Percentiles rank a stretch among this genome's conserved stretches.
Conservation (phyloP, 2,329 filamentous ascomycete genomes). For the Phyllosticta ampelicida region DNA sequence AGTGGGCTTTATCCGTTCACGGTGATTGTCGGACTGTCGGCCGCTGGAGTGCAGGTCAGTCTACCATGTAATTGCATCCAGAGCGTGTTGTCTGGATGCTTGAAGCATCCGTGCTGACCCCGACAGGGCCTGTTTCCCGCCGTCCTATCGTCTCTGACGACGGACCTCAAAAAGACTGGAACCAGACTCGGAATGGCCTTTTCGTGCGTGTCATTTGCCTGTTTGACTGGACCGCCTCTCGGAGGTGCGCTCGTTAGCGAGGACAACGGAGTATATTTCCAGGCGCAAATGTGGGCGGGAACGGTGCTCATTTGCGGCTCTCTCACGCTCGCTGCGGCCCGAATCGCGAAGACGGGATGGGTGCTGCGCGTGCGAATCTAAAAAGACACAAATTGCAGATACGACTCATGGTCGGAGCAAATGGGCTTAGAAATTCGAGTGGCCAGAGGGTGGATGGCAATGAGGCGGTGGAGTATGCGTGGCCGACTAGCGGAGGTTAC, state of each 20-base stretch:
- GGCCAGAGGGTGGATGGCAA: neutral
- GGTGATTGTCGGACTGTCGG: conserved; percentile 20
- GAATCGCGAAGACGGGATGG: conserved; percentile 22
- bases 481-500: neutral
- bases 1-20: conserved; percentile 22
- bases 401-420: neutral
- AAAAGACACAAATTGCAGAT: neutral
- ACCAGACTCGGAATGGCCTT: conserved; percentile 28
- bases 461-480: neutral
- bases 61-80: neutral
- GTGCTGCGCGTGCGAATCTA: conserved; percentile 21
- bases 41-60: conserved; percentile 19
- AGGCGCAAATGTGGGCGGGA: conserved; percentile 21
- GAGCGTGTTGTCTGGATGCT: neutral
- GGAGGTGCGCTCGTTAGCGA: conserved; percentile 24
- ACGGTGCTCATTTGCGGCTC: conserved; percentile 21
- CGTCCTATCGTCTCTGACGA: conserved; percentile 16
- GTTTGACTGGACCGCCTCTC: conserved; percentile 25
- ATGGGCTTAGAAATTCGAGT: neutral
- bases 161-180: conserved; percentile 24
- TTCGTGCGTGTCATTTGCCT: conserved; percentile 25
- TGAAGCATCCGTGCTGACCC: neutral
- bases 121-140: conserved; percentile 10
- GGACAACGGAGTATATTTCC: conserved; percentile 20
- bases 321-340: conserved; percentile 19